Evolutionary conservation across 352 stramenopile species (phyloP), one percentile per base, ranked within the genome.

Genomic region (Pythium pyrilobum): DNA sequence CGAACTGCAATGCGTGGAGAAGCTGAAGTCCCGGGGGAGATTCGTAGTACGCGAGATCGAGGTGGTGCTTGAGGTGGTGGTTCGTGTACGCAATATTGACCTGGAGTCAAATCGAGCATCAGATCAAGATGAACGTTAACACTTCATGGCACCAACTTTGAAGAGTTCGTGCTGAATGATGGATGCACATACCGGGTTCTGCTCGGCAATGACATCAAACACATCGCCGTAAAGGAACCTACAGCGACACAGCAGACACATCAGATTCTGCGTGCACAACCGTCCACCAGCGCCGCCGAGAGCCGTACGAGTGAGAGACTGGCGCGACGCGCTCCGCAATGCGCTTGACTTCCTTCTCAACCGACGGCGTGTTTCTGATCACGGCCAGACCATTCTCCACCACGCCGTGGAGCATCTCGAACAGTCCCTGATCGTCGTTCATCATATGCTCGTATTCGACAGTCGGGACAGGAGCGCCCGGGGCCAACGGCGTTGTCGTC

Each of bases 21-120:
- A 98, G 74, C 72, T 98, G 95, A 29, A 98, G 66, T 21, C 95
- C 95, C 11, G 95, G 95, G n/a, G 92, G 89, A 5, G 89, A 98
- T 72, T 98, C 95, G 67, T 98, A 98, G 71, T 98, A 98, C 6
- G 88, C 85, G 52, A 98, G 71, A 66, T 98, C 95, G 66, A 98
- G 74, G 69, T 98, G 95, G 45, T 89, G 92, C 60, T 92, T 89
- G 27, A 98, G 65, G 23, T 79, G 77, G 31, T 86, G 59, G 9
- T 79, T 89, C 32, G 93, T 98, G 69, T 98, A 98, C 18, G 95
- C 95, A 38, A 98, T 96, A 65, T 98, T 98, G 11, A 97, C 76
- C 84, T 94, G 38, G 2, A 31, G 31, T 10, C 4, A 36, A 37
- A 31, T 62, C 11, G 36, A 50, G 39, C n/a, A n/a, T n/a, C n/a